Base-by-base conservation (phyloP, 2,329 filamentous ascomycete species). In the Fusarium sp. region DNA sequence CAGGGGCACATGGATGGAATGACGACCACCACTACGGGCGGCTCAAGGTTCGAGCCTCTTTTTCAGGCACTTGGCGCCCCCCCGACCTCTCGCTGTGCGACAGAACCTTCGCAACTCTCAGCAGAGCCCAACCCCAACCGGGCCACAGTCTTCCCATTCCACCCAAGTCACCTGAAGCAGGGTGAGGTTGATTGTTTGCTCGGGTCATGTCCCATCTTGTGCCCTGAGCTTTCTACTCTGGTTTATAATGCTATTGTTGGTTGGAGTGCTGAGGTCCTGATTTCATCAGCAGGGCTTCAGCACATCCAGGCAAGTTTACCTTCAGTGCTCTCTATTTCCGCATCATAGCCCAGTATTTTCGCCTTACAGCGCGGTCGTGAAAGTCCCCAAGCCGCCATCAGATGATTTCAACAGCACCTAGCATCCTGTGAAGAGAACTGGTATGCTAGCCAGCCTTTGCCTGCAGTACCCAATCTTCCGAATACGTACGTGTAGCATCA, bases 41-140 rank as follows among this genome's bases (percentile, higher is more conserved):
- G 50, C 65, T 58, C 59, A 52, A 69, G 35, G 40, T 64, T 69
- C 35, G 66, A 53, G 38, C 53, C 40, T 67, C 43, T 73, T 73
- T 74, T 74, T 74, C 71, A 72, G 67, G 62, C 59, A 72, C 64
- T 60, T 67, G 65, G 57, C 59, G 59, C 23, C 30, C 54, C 71
- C 71, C 71, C 71, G n/a, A 40, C 40, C 25, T 47, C 67, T 67
- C 42, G 58, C 67, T 72, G 62, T 68, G 56, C 23, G 42, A 61
- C 71, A 60, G 63, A 69, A 65, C 61, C 46, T 70, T 38, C n/a
- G 64, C 46, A 72, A 69, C 69, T 69, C 65, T 69, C 60, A 65
- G 46, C 25, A 61, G 42, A 69, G 28, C 60, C 42, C 40, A 25
- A 46, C 47, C 53, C 47, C 25, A 56, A 28, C 47, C 5, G 15